phyloP scores from a whole-genome alignment of 2,329 filamentous ascomycete species.

The Nakataea oryzae region DNA sequence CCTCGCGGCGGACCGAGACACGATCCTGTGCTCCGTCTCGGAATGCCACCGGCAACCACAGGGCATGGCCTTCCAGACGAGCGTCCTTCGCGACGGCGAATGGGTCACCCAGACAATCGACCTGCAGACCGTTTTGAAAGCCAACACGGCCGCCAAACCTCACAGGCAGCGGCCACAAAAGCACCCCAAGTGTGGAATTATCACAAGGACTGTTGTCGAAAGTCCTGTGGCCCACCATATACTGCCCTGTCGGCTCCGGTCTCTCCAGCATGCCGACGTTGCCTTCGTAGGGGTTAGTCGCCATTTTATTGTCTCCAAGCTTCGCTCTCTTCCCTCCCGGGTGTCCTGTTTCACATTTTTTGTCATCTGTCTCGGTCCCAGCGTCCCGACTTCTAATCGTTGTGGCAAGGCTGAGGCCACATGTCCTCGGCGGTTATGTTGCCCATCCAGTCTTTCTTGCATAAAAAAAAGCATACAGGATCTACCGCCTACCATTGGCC shows the following conservation, averaged over 20 bases:
- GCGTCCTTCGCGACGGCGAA: slow-evolving; percentile 39
- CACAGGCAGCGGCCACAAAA: slow-evolving; percentile 18
- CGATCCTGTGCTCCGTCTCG: neutral
- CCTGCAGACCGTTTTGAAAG: slow-evolving; percentile 30
- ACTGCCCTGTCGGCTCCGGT: slow-evolving; percentile 68
- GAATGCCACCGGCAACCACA: neutral
- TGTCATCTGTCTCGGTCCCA: neutral
- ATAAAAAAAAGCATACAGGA: too few species aligned
- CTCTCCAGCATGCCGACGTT: slow-evolving; percentile 63
- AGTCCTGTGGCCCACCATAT: slow-evolving; percentile 70
- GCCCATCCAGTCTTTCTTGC: too few species aligned
- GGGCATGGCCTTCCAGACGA: slow-evolving; percentile 41
- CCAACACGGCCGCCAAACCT: slow-evolving; percentile 20
- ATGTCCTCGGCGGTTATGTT: too few species aligned
- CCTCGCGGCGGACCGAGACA: neutral
- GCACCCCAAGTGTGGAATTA: slow-evolving; percentile 53
- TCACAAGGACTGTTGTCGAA: slow-evolving; percentile 68
- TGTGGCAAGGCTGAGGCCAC: too few species aligned
- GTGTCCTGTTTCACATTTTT: neutral
- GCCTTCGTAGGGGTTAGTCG: slow-evolving; percentile 68
- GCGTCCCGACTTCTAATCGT: too few species aligned
- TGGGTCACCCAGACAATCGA: slow-evolving; percentile 46
- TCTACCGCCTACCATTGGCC: neutral
- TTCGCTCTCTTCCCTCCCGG: neutral
- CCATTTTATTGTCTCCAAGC: neutral